A percentile compares a stretch with the other conserved stretches of the same genome.
These are phyloP conservation scores for Onygenales sp. DNA, from an alignment of 2,329 filamentous ascomycete genomes.

Conservation along the genomic window DNA sequence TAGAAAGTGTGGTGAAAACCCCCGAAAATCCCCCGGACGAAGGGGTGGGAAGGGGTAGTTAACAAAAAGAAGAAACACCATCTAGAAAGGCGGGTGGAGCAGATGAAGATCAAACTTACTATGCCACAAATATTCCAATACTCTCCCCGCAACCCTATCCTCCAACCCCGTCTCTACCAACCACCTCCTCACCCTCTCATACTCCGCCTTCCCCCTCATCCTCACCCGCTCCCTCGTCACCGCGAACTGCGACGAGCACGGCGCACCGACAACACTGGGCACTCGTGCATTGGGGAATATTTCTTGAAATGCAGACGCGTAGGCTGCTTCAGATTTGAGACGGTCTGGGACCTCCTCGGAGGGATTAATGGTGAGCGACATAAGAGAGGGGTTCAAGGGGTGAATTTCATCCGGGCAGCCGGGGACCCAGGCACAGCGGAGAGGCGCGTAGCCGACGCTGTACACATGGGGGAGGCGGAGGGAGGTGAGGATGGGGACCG, in stretches of 20 bases:
- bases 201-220: conserved; percentile 38
- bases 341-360: conserved; percentile 31
- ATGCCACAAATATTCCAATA: conserved; percentile 53
- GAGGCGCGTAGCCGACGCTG: conserved; percentile 44
- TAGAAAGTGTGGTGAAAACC: neutral
- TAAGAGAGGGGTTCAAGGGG: conserved; percentile 8
- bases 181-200: conserved; percentile 41
- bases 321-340: conserved; percentile 39
- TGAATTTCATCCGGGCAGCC: conserved; percentile 45
- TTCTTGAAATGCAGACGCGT: conserved; percentile 40
- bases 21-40: neutral
- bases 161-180: conserved; percentile 36
- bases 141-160: conserved; percentile 42
- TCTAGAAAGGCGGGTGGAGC: neutral
- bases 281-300: conserved; percentile 33
- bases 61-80: neutral
- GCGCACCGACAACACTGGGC: conserved; percentile 39
- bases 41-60: neutral
- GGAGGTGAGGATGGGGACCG: conserved; percentile 39
- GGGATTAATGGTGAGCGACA: conserved; percentile 17
- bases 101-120: conserved; percentile 40
- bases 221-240: conserved; percentile 39
- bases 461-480: conserved; percentile 42
- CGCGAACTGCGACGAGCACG: conserved; percentile 49
- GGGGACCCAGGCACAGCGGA: conserved; percentile 44